These are phyloP conservation scores for Fragaria ananassa DNA, from an alignment of 306 rosid species.

Conservation along the genomic window DNA sequence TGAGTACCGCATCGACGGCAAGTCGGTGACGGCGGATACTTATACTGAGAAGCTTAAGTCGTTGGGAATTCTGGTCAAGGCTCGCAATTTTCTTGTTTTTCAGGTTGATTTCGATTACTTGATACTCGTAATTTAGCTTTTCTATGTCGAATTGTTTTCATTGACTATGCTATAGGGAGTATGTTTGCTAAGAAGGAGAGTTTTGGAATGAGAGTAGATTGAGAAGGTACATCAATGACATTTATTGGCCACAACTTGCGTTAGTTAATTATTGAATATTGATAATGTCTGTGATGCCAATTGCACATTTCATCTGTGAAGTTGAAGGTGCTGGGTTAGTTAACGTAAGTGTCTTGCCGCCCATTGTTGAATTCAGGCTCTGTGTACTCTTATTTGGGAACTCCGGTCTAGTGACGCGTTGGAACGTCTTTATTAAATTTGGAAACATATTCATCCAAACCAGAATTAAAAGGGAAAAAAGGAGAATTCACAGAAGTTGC, in stretches of 20 bases:
- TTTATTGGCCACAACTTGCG: neutral
- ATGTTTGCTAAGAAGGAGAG: neutral
- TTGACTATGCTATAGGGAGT: neutral
- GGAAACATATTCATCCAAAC: neutral
- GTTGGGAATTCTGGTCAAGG: constrained; percentile 95
- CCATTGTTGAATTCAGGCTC: neutral
- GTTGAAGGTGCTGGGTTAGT: neutral
- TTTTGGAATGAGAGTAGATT: neutral
- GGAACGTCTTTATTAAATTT: neutral
- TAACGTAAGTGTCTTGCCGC: neutral
- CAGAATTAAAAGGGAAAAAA: neutral
- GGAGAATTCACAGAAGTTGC: neutral
- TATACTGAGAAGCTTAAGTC: constrained; percentile 68
- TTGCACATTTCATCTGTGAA: neutral
- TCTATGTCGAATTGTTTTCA: neutral
- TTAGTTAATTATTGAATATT: neutral
- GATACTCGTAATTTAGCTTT: neutral
- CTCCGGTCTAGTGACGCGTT: neutral
- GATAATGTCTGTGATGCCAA: neutral
- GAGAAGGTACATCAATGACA: neutral
- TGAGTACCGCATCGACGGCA: constrained; percentile 81
- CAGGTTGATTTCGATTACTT: constrained; percentile 51
- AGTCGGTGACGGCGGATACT: constrained; percentile 61
- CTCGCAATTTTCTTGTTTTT: constrained; percentile 94
- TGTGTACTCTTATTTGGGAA: neutral